These are phyloP conservation scores for Iris pallida DNA, from an alignment of 116 monocot species.

Conservation along the genomic window DNA sequence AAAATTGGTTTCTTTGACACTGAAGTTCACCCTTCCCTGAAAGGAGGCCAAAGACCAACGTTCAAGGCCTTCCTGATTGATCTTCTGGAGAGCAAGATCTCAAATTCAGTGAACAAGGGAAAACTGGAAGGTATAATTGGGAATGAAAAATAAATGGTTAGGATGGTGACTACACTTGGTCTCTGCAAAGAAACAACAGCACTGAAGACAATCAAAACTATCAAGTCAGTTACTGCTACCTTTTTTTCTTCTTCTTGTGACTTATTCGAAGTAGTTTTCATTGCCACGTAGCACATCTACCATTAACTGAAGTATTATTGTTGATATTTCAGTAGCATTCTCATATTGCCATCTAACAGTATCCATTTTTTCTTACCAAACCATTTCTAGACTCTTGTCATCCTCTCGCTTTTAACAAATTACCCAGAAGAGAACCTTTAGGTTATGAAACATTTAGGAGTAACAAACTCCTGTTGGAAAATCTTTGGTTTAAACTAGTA, in stretches of 20 bases:
- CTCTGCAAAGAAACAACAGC: slow-evolving; percentile 72
- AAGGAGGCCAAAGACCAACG: slow-evolving; percentile 42
- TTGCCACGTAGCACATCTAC: too few relatives aligned
- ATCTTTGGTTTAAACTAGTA: too few relatives aligned
- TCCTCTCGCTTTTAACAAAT: too few relatives aligned
- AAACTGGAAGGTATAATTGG: slow-evolving; percentile 1
- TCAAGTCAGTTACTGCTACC: slow-evolving; percentile 47
- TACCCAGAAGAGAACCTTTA: too few relatives aligned
- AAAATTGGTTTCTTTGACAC: slow-evolving; percentile 82
- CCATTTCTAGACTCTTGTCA: too few relatives aligned
- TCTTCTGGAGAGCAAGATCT: slow-evolving; percentile 30
- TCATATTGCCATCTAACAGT: too few relatives aligned
- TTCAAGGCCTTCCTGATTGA: slow-evolving; percentile 55
- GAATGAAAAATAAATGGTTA: slow-evolving; percentile 50
- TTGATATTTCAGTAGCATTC: not conserved
- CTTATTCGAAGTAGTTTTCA: too few relatives aligned
- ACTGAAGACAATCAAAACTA: slow-evolving; percentile 58
- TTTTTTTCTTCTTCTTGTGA: not conserved
- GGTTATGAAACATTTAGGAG: too few relatives aligned
- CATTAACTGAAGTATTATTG: too few relatives aligned
- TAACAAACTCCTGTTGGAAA: too few relatives aligned
- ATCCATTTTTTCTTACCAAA: too few relatives aligned
- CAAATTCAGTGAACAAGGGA: not conserved
- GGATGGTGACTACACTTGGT: slow-evolving; percentile 39
- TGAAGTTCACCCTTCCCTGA: slow-evolving; percentile 58